Conservation (phyloP, 2,329 filamentous ascomycete species). For the Acephala macrosclerotiorum region DNA sequence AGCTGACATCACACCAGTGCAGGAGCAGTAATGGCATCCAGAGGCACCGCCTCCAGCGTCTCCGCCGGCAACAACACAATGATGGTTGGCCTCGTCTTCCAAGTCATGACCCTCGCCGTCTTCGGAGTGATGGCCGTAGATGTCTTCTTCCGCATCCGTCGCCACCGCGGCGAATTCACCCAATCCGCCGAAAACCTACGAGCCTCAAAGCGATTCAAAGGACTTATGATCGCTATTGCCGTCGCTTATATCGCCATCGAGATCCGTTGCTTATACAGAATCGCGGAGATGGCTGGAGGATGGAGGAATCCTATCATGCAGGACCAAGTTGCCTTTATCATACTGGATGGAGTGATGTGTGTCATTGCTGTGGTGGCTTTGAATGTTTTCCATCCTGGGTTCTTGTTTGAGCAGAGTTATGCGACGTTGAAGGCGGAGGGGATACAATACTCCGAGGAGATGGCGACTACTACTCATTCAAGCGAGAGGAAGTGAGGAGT, state of each 20-base stretch:
- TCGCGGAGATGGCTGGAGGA: constrained; percentile 68
- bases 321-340: constrained; percentile 64
- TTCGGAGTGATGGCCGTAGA: constrained; percentile 12
- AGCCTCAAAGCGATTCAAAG: constrained; percentile 7
- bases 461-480: neutral
- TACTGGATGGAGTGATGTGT: constrained; percentile 54
- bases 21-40: constrained; percentile 9
- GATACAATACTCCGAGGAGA: neutral
- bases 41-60: neutral
- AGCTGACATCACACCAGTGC: neutral
- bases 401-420: constrained; percentile 9
- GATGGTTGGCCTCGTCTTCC: constrained; percentile 13
- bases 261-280: constrained; percentile 24
- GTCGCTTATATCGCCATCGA: constrained; percentile 2
- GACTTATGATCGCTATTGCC: neutral
- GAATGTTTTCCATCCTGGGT: constrained; percentile 16
- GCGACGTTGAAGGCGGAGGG: constrained; percentile 6
- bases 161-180: constrained; percentile 1
- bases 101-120: constrained; percentile 15
- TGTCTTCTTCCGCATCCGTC: constrained; percentile 6
- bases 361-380: constrained; percentile 10
- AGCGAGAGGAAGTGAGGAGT: too few species aligned
- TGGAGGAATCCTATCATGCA: constrained; percentile 70
- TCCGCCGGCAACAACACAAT: constrained; percentile 7
- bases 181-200: constrained; percentile 1